phyloP scores from a whole-genome alignment of 2,329 filamentous ascomycete species.

The Ophiocordyceps polyrhachis-furcata region DNA sequence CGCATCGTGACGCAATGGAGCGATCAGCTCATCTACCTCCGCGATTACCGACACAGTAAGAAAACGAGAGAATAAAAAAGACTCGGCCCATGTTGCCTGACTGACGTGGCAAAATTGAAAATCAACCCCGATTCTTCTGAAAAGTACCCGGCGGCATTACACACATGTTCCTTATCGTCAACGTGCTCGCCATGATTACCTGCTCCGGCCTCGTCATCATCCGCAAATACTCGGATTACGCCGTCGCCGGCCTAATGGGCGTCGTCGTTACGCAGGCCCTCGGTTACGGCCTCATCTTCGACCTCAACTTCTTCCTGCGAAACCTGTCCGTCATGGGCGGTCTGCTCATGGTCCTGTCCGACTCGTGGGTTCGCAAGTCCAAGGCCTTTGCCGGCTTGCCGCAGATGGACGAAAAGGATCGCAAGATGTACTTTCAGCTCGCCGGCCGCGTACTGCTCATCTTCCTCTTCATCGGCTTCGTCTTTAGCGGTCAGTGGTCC shows the following conservation, averaged over 20 bases:
- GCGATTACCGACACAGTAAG: slow-evolving; percentile 86
- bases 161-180: slow-evolving; percentile 79
- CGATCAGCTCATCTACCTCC: slow-evolving; percentile 84
- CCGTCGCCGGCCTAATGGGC: slow-evolving; percentile 71
- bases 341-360: slow-evolving; percentile 91
- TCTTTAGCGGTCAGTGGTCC: slow-evolving; percentile 88
- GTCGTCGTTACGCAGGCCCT: slow-evolving; percentile 89
- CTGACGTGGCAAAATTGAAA: too few relatives aligned
- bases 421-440: slow-evolving; percentile 99
- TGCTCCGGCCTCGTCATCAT: slow-evolving; percentile 78
- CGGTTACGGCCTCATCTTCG: slow-evolving; percentile 94
- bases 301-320: slow-evolving; percentile 98
- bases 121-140: neutral
- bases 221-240: slow-evolving; percentile 84
- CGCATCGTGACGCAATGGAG: slow-evolving; percentile 95
- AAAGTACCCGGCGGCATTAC: slow-evolving; percentile 74
- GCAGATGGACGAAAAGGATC: slow-evolving; percentile 92
- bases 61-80: neutral
- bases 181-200: slow-evolving; percentile 70
- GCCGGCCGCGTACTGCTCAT: slow-evolving; percentile 89
- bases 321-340: slow-evolving; percentile 96
- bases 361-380: slow-evolving; percentile 94
- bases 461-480: slow-evolving; percentile 92
- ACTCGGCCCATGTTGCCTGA: neutral
- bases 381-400: slow-evolving; percentile 92